These are phyloP conservation scores for Elsinoe australis DNA, from an alignment of 2,329 filamentous ascomycete species.

Conservation along the genomic window DNA sequence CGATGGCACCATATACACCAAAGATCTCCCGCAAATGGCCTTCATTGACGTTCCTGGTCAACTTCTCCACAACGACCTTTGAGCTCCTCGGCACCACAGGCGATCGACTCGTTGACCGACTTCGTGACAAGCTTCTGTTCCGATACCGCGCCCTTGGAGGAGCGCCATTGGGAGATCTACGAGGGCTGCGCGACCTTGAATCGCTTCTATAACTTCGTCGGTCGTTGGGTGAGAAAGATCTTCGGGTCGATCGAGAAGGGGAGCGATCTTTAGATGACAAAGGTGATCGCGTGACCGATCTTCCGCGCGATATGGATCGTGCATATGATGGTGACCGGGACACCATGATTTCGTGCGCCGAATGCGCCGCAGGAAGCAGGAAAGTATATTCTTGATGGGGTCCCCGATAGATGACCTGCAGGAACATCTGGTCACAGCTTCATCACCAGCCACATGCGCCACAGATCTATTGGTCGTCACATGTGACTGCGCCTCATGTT, in stretches of 20 bases:
- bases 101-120: constrained; percentile 21
- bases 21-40: constrained; percentile 88
- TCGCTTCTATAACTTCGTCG: constrained; percentile 28
- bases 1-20: constrained; percentile 74
- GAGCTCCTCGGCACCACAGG: constrained; percentile 18
- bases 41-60: constrained; percentile 91
- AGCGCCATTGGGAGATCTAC: constrained; percentile 18
- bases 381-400: not conserved
- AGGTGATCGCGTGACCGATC: constrained; percentile 28
- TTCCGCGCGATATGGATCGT: constrained; percentile 33
- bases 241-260: constrained; percentile 27
- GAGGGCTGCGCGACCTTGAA: constrained; percentile 20
- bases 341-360: constrained; percentile 5
- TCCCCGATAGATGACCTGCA: not conserved
- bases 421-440: constrained; percentile 8
- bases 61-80: constrained; percentile 82
- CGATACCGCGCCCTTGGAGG: constrained; percentile 8
- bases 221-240: constrained; percentile 14
- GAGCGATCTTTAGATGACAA: constrained; percentile 27
- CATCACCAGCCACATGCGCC: constrained; percentile 10
- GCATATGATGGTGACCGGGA: constrained; percentile 16
- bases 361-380: not conserved
- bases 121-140: constrained; percentile 16
- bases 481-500: constrained; percentile 10
- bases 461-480: constrained; percentile 11